Evolutionary conservation across 2,329 filamentous ascomycete genomes (phyloP), one percentile per base, ranked within the genome.

Genomic region (Amphichorda felina): DNA sequence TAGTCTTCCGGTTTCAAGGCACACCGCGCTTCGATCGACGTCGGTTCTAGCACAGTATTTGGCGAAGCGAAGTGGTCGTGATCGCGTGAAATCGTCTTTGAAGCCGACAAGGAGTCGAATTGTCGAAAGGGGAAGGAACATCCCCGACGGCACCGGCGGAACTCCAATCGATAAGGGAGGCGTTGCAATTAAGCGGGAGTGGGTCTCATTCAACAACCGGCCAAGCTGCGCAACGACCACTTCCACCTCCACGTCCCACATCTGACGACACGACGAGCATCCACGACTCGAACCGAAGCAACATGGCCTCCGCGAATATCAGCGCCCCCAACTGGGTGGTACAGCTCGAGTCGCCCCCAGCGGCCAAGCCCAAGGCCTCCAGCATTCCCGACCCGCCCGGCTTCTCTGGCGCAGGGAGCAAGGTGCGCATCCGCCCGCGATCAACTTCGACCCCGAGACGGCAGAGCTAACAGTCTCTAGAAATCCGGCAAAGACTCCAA

Each of bases 321-420:
- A 30, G 29, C 33, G 41, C 45, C 11, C 88, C 88, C 24, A 66
- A 72, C 68, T 98, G 91, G 91, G 84, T 89, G 24, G 60, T 79
- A 44, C 79, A 93, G 50, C 72, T 96, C 46, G 79, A 79, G 52
- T 74, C 74, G 30, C 73, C 84, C 22, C 76, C 85, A 17, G 55
- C 72, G 17, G 54, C 74, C 34, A 82, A 75, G 55, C 59, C 77
- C 35, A 86, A 85, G 60, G 68, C 72, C 34, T 53, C 64, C 47
- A 72, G 70, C 53, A 77, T 95, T 45, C 70, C 81, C 39, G 88
- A 98, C 56, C 91, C 91, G 34, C 84, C 85, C 36, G 89, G 91
- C 53, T 96, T 79, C 65, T 76, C 57, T 54, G 75, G 59, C 50
- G 54, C 61, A 34, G 59, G 65, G 47, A 72, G 21, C 53, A 79